Evolutionary conservation across 139 green algal genomes (phyloP), one percentile per base, ranked within the genome.

Genomic region (Eudorina sp.): DNA sequence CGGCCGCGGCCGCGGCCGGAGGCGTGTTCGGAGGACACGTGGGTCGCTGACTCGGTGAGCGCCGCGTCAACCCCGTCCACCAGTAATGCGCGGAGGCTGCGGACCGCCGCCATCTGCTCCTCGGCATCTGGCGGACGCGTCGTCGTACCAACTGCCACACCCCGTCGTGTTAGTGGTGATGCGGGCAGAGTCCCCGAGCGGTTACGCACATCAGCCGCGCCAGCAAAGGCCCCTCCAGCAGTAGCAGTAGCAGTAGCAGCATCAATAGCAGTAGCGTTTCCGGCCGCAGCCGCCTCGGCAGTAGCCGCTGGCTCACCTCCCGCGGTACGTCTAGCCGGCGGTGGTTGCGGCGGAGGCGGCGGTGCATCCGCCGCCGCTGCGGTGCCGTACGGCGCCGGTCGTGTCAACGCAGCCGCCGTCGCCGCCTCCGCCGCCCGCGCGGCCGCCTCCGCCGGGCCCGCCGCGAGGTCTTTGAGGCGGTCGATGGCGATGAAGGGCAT

Each of bases 11-110:
- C 6, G 9, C n/a, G 41, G 70, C 70, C 18, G 70, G 70, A 1
- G 70, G 9, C 55, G 40, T 27, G 68, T n/a, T n/a, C n/a, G n/a
- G n/a, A n/a, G n/a, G n/a, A n/a, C n/a, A 34, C 34, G 68, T 21
- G 68, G 11, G 70, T 13, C n/a, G 40, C 40, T 27, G 70, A 29
- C 73, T 25, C 73, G 27, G 27, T 43, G 1, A 83, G 5, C 8
- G 51, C 34, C 29, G 38, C 75, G 41, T 69, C 31, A 11, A 68
- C 31, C 31, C 72, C 53, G 4, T 43, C 76, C 76, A 53, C 14
- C 36, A 85, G 78, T 8, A 85, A 41, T 3, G 78, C 78, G 29
- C 74, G 74, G 55, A 85, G 78, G 78, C 55, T 85, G 40, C 38
- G 58, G 16, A 85, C 25, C 55, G 78, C 78, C 0, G 78, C 78